Evolutionary conservation across 192 early-diverging fungal species (phyloP).

Genomic region (Linnemannia zychae): DNA sequence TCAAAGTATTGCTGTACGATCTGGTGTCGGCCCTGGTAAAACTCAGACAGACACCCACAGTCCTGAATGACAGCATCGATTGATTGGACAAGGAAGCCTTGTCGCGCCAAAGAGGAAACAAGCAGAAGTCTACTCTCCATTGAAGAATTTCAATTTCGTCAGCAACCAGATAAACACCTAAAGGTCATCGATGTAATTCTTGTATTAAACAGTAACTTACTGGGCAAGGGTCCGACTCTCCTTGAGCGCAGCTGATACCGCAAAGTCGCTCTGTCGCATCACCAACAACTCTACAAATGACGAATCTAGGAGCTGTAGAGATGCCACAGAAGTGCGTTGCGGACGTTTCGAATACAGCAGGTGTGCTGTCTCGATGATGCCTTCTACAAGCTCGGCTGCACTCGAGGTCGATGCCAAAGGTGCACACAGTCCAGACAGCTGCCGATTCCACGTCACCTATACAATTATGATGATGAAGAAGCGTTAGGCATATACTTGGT

Average conservation of each 20-base stretch:
- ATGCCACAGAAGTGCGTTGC: background rate
- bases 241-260: background rate
- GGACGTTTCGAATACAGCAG: background rate
- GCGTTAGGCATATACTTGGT: background rate
- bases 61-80: slow-evolving; percentile 22
- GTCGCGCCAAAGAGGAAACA: slow-evolving; percentile 19
- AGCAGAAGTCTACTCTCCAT: slow-evolving; percentile 7
- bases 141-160: background rate
- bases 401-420: slow-evolving; percentile 9
- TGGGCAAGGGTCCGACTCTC: background rate
- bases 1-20: slow-evolving; percentile 6
- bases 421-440: slow-evolving; percentile 31
- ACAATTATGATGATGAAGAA: background rate
- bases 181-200: background rate
- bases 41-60: background rate
- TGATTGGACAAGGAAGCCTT: background rate
- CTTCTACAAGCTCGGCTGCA: background rate
- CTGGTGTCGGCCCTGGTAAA: slow-evolving; percentile 8
- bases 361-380: slow-evolving; percentile 14
- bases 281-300: slow-evolving; percentile 16
- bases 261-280: background rate
- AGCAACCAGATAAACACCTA: background rate
- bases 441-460: slow-evolving; percentile 24
- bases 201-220: background rate
- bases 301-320: background rate